Base-by-base conservation (phyloP, 2,329 filamentous ascomycete species). In the Scedosporium dehoogii region DNA sequence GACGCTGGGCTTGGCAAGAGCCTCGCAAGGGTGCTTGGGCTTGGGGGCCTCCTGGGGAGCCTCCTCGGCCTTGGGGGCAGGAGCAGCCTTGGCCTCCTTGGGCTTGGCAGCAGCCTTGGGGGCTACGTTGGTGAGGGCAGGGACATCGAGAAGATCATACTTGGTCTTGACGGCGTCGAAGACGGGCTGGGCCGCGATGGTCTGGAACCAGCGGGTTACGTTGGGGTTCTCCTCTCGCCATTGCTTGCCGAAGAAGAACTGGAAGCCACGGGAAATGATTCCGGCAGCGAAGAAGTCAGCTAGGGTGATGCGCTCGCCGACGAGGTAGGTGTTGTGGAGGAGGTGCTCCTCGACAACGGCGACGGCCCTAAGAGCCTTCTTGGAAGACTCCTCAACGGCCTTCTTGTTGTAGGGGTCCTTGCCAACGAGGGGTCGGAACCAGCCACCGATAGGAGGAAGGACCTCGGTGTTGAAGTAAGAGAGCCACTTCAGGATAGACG, bases 401-500 rank as follows among this genome's bases (percentile, higher is more conserved):
- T 96, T 97, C 91, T 97, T 99, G 88, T 97, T 97, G 87, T 97
- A 99, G 69, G 87, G 81, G 71, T 85, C 85, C 71, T 82, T 80
- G 74, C 94, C 94, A 70, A 91, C 76, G 69, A 97, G 87, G 69
- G 94, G 94, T 69, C 84, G 84, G 86, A 90, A 94, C 91, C 91
- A 97, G 75, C 77, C 82, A 78, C 82, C 87, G 69, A 97, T 79
- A 68, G 79, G 76, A 67, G 85, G 76, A 69, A 96, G 83, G 72
- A 97, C 76, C 83, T 99, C 93, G 65, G 79, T 76, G 87, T 97
- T 99, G 85, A 89, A 90, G 81, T 88, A 97, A 68, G 93, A 97
- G 88, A 97, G 87, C 94, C 94, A 99, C 80, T 90, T 91, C 75
- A 99, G 84, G 78, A 99, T 99, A 70, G 92, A 92, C 71, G 94